Conservation (phyloP, 2,329 filamentous ascomycete genomes). For the Aspergillus alliaceus region DNA sequence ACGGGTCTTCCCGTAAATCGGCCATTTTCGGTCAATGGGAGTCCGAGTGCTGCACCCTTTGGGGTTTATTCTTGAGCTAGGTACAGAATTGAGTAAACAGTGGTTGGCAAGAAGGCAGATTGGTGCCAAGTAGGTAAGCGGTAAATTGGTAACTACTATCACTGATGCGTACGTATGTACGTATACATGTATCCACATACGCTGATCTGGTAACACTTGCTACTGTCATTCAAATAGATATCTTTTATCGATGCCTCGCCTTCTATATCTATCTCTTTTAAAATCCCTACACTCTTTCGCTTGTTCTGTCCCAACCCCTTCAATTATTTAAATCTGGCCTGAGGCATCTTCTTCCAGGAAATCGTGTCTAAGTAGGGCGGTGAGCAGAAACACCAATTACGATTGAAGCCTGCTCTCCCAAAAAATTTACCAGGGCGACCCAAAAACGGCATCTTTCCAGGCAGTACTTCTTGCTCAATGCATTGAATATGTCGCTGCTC, state of each 20-base stretch:
- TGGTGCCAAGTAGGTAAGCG: too few relatives aligned
- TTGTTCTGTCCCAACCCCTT: too few relatives aligned
- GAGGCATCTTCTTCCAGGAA: too few relatives aligned
- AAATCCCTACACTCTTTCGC: neutral
- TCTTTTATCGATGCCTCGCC: too few relatives aligned
- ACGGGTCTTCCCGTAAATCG: conserved; percentile 9
- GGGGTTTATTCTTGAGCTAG: neutral
- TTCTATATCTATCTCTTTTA: too few relatives aligned
- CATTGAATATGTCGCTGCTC: conserved; percentile 5
- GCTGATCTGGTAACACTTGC: too few relatives aligned
- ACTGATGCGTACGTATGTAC: too few relatives aligned
- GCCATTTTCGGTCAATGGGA: conserved; percentile 13
- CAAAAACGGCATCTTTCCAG: neutral
- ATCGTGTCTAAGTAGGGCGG: neutral
- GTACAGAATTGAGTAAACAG: neutral
- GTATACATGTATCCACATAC: too few relatives aligned
- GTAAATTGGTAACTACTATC: too few relatives aligned
- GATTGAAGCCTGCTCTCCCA: neutral
- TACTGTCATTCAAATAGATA: too few relatives aligned
- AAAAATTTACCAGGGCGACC: neutral
- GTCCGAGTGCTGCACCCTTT: neutral
- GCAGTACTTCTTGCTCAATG: neutral
- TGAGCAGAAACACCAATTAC: neutral
- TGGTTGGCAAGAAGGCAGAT: neutral
- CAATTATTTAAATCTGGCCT: neutral